Evolutionary conservation across 1,139 yeast species (phyloP).

Genomic region (Lodderomyces orthopsilosis): DNA sequence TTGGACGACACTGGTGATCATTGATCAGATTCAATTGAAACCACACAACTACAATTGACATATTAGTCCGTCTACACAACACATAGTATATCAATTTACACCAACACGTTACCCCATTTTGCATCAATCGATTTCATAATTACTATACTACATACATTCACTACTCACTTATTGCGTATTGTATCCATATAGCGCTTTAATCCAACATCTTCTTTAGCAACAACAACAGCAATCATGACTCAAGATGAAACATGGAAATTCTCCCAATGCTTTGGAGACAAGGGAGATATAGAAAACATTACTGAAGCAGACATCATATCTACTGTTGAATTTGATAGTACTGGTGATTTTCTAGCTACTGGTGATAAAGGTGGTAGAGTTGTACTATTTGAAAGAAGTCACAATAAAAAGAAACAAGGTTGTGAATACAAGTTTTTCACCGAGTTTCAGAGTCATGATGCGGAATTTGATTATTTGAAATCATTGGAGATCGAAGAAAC

Average conservation of each 20-base stretch:
- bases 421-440: slow-evolving; percentile 96
- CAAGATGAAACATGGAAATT: slow-evolving; percentile 57
- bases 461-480: slow-evolving; percentile 95
- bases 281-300: slow-evolving; percentile 92
- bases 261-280: slow-evolving; percentile 96
- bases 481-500: slow-evolving; percentile 97
- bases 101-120: no score
- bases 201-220: no score
- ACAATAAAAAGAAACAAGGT: slow-evolving; percentile 57
- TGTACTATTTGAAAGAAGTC: slow-evolving; percentile 89
- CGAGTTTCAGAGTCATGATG: slow-evolving; percentile 97
- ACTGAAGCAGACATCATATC: slow-evolving; percentile 98
- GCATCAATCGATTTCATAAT: no score
- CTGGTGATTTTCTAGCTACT: slow-evolving; percentile 94
- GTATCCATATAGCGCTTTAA: no score
- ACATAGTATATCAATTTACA: no score
- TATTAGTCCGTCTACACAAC: no score
- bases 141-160: no score
- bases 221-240: no score
- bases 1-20: no score
- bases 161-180: no score
- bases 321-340: slow-evolving; percentile 93
- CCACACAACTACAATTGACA: no score
- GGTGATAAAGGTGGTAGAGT: slow-evolving; percentile 99
- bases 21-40: no score